Evolutionary conservation across 306 rosid species (phyloP).

Genomic region (Canavalia ensiformis): DNA sequence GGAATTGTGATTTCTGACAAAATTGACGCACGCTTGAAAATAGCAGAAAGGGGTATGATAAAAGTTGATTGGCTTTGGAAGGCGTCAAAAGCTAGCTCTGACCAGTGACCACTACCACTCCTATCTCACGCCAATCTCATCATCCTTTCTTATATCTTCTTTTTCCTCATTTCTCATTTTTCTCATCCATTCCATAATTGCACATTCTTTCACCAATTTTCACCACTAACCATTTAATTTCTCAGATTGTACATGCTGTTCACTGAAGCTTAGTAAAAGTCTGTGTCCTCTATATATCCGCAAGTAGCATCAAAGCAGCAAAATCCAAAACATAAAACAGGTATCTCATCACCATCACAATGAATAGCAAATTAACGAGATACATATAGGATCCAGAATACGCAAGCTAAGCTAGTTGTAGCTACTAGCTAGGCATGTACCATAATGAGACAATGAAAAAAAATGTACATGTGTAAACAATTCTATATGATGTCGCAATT

Average conservation of each 20-base stretch:
- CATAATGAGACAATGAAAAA: constrained; percentile 7
- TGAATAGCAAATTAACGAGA: background rate
- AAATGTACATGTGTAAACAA: background rate
- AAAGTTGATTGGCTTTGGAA: constrained; percentile 54
- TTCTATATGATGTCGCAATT: constrained; percentile 43
- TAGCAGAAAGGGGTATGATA: constrained; percentile 47
- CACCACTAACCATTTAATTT: constrained; percentile 22
- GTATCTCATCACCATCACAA: constrained; percentile 12
- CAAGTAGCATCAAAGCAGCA: constrained; percentile 44
- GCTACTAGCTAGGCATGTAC: constrained; percentile 31
- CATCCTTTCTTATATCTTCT: constrained; percentile 10
- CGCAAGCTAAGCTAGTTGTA: background rate
- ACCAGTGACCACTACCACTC: constrained; percentile 41
- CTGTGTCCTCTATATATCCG: background rate
- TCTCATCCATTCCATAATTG: constrained; percentile 1
- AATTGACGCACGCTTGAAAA: constrained; percentile 56
- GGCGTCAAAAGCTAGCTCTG: constrained; percentile 46
- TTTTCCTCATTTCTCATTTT: constrained; percentile 2
- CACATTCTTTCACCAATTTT: constrained; percentile 39
- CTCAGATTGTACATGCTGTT: constrained; percentile 33
- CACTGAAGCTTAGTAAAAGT: constrained; percentile 44
- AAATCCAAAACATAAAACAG: constrained; percentile 27
- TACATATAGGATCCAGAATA: constrained; percentile 11
- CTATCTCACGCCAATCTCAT: constrained; percentile 52
- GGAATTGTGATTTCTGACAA: constrained; percentile 49